Percentiles rank a stretch among this genome's conserved stretches.
Evolutionary conservation across 495 filamentous ascomycete genomes (phyloP).

Genomic region (Rostrohypoxylon terebratum): DNA sequence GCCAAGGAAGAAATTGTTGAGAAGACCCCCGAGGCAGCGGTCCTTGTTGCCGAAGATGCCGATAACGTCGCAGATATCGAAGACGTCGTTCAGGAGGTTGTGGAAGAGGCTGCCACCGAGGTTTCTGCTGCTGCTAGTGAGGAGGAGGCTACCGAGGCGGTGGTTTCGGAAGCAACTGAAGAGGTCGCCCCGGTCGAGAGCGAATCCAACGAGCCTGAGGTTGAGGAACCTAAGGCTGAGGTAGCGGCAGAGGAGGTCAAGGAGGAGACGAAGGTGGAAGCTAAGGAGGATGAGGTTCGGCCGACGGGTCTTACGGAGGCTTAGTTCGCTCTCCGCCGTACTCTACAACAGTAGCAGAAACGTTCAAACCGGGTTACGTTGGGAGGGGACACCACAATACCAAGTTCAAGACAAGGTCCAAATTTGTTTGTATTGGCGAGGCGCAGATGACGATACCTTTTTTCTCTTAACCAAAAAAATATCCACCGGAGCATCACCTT

Average conservation of each 20-base stretch:
- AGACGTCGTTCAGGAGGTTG: conserved; percentile 39
- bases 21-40: conserved; percentile 16
- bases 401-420: conserved; percentile 9
- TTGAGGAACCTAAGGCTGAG: conserved; percentile 13
- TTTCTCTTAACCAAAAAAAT: conserved; percentile 23
- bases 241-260: background rate
- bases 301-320: conserved; percentile 4
- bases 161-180: conserved; percentile 9
- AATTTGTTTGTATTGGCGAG: conserved; percentile 43
- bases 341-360: background rate
- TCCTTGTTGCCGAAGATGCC: conserved; percentile 34
- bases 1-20: conserved; percentile 13
- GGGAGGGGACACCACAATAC: conserved; percentile 8
- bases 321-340: conserved; percentile 3
- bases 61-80: conserved; percentile 42
- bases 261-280: conserved; percentile 13
- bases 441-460: conserved; percentile 50
- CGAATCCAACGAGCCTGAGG: conserved; percentile 13
- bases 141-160: conserved; percentile 18
- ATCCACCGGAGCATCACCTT: conserved; percentile 34
- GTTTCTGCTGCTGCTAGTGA: background rate
- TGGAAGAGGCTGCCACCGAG: conserved; percentile 27
- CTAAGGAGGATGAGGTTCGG: conserved; percentile 11
- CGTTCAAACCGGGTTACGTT: background rate
- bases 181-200: conserved; percentile 6